Evolutionary conservation across 306 rosid genomes (phyloP), one percentile per base, ranked within the genome.

Genomic region (Pterocarpus santalinus): DNA sequence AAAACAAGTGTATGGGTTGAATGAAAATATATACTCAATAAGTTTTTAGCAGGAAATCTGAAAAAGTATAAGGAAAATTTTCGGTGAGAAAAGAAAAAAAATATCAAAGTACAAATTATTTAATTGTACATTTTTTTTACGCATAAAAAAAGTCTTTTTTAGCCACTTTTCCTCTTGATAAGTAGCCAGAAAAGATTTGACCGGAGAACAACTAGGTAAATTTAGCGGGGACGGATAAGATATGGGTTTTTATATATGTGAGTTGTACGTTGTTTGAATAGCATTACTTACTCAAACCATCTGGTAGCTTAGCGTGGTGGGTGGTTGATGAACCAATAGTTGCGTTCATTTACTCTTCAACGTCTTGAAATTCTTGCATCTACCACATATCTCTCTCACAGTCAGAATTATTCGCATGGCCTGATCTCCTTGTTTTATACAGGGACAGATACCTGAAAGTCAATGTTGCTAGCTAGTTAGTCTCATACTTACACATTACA

Each of bases 341-440:
- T 61, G 7, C 65, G 36, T 71, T n/a, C 72, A n/a, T 71, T 80
- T 80, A 80, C 83, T 70, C 83, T 79, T 79, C 83, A 79, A 79
- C 77, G 77, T 69, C 56, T 17, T 35, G 72, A 49, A 11, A 22
- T 60, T 63, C 77, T 69, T 77, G 73, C 22, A 76, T 58, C 81
- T 76, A 82, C 77, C 85, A 47, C 47, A 47, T 47, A 5, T 65
- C 11, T 38, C 12, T 36, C 10, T 53, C 36, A 49, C 38, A 7
- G 8, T 47, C 11, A 2, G 52, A 77, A 44, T 5, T 65, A 53
- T 77, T 65, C 15, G 34, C 55, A 0, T 38, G 2, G 16, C 9
- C 14, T 71, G 32, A 33, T 44, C 1, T 44, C 43, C 22, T 8
- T 82, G 39, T 22, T 22, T 15, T 44, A 53, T 73, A 64, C 9